These are phyloP conservation scores for Phanerochaete sordida DNA, from an alignment of 768 basidiomycete genomes.

Conservation along the genomic window DNA sequence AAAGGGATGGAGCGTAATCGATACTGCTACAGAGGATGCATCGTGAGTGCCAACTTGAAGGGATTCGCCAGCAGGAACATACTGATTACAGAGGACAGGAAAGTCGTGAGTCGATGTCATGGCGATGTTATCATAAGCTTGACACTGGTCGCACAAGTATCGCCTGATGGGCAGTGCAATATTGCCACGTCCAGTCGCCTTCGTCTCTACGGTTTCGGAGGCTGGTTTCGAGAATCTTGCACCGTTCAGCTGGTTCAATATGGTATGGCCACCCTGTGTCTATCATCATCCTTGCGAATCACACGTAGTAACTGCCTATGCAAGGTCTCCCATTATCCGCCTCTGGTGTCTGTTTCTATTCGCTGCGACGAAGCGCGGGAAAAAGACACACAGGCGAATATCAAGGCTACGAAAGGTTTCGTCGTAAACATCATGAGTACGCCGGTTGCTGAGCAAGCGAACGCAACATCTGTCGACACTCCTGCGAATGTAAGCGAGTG, in stretches of 20 bases:
- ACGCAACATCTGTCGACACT: conserved; percentile 49
- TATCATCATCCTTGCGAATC: too few species aligned
- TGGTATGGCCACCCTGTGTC: conserved; percentile 6
- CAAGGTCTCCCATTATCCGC: conserved; percentile 64
- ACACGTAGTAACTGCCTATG: too few species aligned
- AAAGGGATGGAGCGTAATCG: conserved; percentile 10
- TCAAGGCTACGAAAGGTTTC: conserved; percentile 62
- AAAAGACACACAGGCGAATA: conserved; percentile 65
- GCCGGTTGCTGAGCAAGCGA: conserved; percentile 53
- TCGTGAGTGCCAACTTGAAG: too few species aligned
- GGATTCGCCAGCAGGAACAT: too few species aligned
- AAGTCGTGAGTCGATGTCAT: too few species aligned
- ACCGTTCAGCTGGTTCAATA: conserved; percentile 34
- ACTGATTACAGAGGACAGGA: too few species aligned
- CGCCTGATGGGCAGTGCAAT: conserved; percentile 53
- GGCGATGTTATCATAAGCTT: too few species aligned
- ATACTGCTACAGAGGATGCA: neutral
- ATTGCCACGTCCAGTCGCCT: conserved; percentile 66
- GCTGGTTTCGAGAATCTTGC: conserved; percentile 59
- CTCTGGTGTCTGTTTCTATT: conserved; percentile 62
- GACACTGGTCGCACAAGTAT: conserved; percentile 27
- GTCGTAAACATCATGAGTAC: conserved; percentile 72
- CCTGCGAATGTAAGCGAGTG: conserved; percentile 54
- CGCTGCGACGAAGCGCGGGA: conserved; percentile 34
- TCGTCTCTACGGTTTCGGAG: conserved; percentile 54